phyloP scores from a whole-genome alignment of 306 rosid species.

The Dryas alaskensis region DNA sequence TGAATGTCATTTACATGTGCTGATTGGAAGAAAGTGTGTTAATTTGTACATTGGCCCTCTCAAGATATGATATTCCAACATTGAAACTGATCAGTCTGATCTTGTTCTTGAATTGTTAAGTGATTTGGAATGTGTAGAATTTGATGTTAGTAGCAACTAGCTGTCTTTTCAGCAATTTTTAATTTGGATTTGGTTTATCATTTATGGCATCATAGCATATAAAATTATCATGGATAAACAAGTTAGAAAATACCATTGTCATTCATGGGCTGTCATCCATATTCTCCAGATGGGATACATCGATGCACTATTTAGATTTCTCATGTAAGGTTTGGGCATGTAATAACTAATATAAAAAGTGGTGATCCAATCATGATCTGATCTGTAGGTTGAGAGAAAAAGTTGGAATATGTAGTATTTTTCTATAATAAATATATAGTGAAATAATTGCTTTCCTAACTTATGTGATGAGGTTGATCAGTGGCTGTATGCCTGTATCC shows the following conservation, averaged over 20 bases:
- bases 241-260: neutral
- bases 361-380: too few species aligned
- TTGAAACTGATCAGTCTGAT: conserved; percentile 30
- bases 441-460: too few species aligned
- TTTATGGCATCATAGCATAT: neutral
- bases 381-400: too few species aligned
- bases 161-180: conserved; percentile 28
- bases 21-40: conserved; percentile 44
- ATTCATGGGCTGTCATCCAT: neutral
- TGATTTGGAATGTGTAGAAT: conserved; percentile 42
- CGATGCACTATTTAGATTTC: too few species aligned
- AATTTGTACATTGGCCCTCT: conserved; percentile 24
- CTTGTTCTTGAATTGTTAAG: conserved; percentile 25
- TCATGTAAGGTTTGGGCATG: too few species aligned
- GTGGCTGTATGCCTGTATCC: too few species aligned
- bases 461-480: too few species aligned
- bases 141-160: conserved; percentile 34
- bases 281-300: neutral
- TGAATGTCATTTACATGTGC: conserved; percentile 52
- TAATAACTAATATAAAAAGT: too few species aligned
- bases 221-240: neutral
- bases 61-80: neutral
- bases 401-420: too few species aligned
- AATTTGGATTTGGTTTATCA: neutral
- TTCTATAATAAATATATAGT: too few species aligned